Conservation (phyloP, 2,329 filamentous ascomycete genomes). For the Fonsecaea erecta region DNA sequence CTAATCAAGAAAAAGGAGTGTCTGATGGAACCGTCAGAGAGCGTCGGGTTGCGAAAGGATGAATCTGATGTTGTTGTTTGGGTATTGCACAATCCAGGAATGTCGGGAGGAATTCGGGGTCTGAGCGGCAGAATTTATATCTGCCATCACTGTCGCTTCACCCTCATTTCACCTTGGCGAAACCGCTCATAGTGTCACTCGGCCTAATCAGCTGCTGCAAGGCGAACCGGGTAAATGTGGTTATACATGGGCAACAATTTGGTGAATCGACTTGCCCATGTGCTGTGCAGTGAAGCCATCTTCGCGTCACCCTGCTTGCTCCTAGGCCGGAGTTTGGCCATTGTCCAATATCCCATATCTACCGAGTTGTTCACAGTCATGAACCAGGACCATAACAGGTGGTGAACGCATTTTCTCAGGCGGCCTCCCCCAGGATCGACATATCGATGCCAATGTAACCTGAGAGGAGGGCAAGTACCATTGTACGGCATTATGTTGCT, state of each 20-base stretch:
- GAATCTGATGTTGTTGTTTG: constrained; percentile 1
- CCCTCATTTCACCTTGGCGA: constrained; percentile 7
- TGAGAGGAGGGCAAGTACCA: not conserved
- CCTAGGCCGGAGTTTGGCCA: not conserved
- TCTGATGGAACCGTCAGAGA: not conserved
- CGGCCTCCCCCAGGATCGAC: not conserved
- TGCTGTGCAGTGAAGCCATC: not conserved
- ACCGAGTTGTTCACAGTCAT: not conserved
- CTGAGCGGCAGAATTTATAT: constrained; percentile 13
- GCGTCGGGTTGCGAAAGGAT: not conserved
- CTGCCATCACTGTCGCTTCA: not conserved
- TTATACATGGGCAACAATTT: constrained; percentile 3
- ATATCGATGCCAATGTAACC: not conserved
- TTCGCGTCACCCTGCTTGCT: not conserved
- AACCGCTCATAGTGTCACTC: constrained; percentile 2
- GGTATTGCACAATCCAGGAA: constrained; percentile 14
- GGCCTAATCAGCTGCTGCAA: not conserved
- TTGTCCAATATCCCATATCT: not conserved
- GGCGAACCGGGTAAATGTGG: not conserved
- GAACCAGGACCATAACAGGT: not conserved
- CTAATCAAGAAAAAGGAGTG: constrained; percentile 3
- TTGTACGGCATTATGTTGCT: not conserved
- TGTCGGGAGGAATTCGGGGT: constrained; percentile 18
- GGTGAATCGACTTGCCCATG: not conserved
- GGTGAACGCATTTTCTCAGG: not conserved